Conservation (phyloP, 2,329 filamentous ascomycete species). For the Emmonsia crescens region DNA sequence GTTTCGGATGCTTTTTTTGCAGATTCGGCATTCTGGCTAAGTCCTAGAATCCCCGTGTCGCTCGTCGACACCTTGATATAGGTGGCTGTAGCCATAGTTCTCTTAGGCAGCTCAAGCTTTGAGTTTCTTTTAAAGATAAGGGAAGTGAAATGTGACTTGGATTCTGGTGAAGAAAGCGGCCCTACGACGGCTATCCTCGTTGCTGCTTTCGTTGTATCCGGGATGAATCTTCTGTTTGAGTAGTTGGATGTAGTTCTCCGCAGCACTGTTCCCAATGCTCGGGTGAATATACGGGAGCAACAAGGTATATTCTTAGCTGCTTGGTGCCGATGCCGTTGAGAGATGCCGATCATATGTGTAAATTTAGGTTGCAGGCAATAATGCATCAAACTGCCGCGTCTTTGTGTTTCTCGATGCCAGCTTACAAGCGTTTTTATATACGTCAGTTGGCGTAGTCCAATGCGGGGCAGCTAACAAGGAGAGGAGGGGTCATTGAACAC, state of each 20-base stretch:
- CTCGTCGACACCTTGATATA: slow-evolving; percentile 35
- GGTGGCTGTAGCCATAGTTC: slow-evolving; percentile 40
- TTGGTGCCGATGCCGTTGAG: not conserved
- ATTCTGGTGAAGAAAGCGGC: not conserved
- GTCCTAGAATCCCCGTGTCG: slow-evolving; percentile 38
- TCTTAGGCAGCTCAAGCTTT: not conserved
- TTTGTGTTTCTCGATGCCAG: not conserved
- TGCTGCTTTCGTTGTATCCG: not conserved
- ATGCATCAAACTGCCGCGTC: not conserved
- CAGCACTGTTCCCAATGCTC: not conserved
- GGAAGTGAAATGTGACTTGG: not conserved
- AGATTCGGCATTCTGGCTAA: slow-evolving; percentile 43
- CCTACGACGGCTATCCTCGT: not conserved
- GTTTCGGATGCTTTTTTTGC: slow-evolving; percentile 55
- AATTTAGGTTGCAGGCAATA: not conserved
- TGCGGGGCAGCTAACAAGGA: not conserved
- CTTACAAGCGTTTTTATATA: not conserved
- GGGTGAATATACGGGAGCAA: not conserved
- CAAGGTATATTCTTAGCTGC: not conserved
- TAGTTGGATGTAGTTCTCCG: not conserved
- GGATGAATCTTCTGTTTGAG: not conserved
- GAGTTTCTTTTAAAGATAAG: not conserved
- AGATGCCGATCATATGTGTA: not conserved
- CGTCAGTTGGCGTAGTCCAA: not conserved
- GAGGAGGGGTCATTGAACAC: not conserved